Conservation (phyloP, 257 asterid genomes). For the Solanum chaucha region DNA sequence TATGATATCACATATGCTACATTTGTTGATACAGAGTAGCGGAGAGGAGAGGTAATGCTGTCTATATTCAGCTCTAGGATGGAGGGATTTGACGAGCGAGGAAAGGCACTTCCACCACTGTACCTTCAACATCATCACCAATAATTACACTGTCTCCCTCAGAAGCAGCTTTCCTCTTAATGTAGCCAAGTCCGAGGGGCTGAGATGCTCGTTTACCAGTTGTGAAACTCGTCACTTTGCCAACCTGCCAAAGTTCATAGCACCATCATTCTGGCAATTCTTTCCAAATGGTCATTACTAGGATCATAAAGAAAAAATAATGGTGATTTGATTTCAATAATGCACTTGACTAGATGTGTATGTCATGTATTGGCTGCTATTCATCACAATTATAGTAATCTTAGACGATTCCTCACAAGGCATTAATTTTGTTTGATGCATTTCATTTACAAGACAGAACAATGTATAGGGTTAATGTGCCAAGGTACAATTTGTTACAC, state of each 20-base stretch:
- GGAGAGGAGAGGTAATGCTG: not conserved
- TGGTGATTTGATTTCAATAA: not conserved
- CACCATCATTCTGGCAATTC: not conserved
- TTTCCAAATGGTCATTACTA: not conserved
- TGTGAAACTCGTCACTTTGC: conserved; percentile 77
- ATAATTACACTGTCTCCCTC: conserved; percentile 59
- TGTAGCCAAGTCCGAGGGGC: conserved; percentile 83
- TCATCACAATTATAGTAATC: not conserved
- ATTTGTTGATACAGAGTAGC: not conserved
- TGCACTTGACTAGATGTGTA: not conserved
- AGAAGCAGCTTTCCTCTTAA: conserved; percentile 65
- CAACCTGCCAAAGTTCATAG: conserved; percentile 46
- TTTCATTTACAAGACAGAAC: not conserved
- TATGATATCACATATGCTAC: not conserved
- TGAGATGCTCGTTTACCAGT: conserved; percentile 40
- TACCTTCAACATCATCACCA: conserved; percentile 55
- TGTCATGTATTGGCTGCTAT: not conserved
- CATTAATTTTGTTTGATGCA: not conserved
- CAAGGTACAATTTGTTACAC: not conserved
- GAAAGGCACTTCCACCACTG: conserved; percentile 75
- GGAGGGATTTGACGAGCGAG: conserved; percentile 50
- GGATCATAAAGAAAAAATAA: not conserved
- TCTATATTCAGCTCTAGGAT: conserved; percentile 4
- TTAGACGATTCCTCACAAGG: not conserved
- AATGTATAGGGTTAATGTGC: not conserved